phyloP scores from a whole-genome alignment of 306 rosid species.

The Betula pendula region DNA sequence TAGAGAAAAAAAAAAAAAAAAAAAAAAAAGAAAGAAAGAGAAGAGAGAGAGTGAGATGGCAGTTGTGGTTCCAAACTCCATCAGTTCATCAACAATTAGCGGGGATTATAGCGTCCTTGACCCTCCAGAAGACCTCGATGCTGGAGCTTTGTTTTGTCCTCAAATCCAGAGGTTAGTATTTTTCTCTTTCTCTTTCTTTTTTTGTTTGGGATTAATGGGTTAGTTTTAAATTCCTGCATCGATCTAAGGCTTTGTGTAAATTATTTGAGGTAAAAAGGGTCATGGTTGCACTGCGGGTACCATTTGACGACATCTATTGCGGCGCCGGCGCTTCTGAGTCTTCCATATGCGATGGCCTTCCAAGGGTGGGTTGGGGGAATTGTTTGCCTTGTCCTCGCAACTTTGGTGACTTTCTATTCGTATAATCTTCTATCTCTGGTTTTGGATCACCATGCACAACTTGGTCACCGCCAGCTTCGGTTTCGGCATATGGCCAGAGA shows the following conservation, averaged over 20 bases:
- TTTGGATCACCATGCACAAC: slow-evolving; percentile 67
- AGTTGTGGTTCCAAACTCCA: slow-evolving; percentile 34
- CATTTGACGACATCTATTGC: slow-evolving; percentile 88
- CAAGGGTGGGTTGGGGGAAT: slow-evolving; percentile 87
- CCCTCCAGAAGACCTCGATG: slow-evolving; percentile 52
- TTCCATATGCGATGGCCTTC: slow-evolving; percentile 57
- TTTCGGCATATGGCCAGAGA: slow-evolving; percentile 68
- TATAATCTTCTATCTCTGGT: slow-evolving; percentile 71
- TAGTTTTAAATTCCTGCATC: no score
- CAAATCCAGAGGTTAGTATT: slow-evolving; percentile 61
- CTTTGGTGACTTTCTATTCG: slow-evolving; percentile 66
- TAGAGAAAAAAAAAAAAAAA: no score
- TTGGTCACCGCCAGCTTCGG: slow-evolving; percentile 69
- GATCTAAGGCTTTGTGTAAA: no score
- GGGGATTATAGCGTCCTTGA: slow-evolving; percentile 40
- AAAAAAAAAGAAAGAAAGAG: no score
- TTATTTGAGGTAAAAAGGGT: slow-evolving; percentile 33
- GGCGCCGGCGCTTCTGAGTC: slow-evolving; percentile 63
- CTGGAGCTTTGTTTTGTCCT: slow-evolving; percentile 83
- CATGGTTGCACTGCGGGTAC: slow-evolving; percentile 83
- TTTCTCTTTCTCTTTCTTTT: no score
- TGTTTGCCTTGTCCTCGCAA: slow-evolving; percentile 48
- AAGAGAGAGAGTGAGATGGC: no score
- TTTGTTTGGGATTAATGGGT: no score
- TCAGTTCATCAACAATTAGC: slow-evolving; percentile 33